Conservation (phyloP, 108 stramenopile genomes). For the Cyclotella baltica region DNA sequence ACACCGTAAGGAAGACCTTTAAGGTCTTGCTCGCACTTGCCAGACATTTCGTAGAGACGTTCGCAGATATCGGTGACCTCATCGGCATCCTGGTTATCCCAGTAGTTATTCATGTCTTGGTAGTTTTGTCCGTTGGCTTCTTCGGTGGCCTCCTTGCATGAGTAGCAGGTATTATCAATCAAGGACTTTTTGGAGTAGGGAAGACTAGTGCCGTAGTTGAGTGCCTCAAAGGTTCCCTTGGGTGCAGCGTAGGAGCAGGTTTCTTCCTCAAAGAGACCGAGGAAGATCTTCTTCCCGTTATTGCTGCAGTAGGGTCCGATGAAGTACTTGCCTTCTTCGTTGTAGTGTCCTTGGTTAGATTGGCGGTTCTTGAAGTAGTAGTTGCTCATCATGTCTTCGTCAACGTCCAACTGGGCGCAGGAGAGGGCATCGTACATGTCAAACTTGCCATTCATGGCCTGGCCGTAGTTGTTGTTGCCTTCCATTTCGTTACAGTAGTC, state of each 20-base stretch:
- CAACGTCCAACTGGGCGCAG: constrained; percentile 17
- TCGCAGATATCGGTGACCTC: constrained; percentile 74
- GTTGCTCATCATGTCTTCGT: constrained; percentile 54
- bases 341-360: constrained; percentile 55
- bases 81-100: constrained; percentile 42
- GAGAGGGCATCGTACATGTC: constrained; percentile 19
- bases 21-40: constrained; percentile 83
- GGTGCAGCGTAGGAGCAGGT: constrained; percentile 62
- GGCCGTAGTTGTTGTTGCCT: constrained; percentile 27
- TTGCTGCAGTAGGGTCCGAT: constrained; percentile 63
- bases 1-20: constrained; percentile 48
- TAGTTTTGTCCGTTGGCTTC: too few species aligned
- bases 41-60: constrained; percentile 68
- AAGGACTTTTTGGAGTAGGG: constrained; percentile 36
- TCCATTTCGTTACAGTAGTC: constrained; percentile 34
- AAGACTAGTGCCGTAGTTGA: constrained; percentile 59
- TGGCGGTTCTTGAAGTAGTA: constrained; percentile 62
- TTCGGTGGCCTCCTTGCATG: constrained; percentile 64
- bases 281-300: constrained; percentile 70
- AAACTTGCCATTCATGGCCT: constrained; percentile 10
- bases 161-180: constrained; percentile 63
- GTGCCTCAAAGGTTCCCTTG: constrained; percentile 62
- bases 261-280: constrained; percentile 76
- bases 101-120: constrained; percentile 53
- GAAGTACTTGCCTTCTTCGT: constrained; percentile 52